A percentile compares a stretch with the other conserved stretches of the same genome.
Evolutionary conservation across 1,284 basidiomycete genomes (phyloP).

Genomic region (Puccinia coronata): DNA sequence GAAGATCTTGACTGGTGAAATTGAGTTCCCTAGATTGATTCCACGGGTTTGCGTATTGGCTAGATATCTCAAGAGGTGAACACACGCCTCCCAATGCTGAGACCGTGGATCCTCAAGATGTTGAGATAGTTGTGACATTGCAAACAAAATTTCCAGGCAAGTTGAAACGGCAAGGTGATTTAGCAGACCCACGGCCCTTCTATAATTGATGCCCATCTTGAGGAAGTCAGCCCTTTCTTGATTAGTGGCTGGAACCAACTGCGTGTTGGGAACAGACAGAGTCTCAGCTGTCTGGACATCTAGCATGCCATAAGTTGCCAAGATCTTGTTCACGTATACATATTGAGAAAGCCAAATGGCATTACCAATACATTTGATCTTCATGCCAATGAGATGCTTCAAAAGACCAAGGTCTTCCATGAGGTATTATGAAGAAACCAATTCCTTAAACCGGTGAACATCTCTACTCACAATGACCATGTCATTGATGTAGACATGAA

Average conservation of each 20-base stretch:
- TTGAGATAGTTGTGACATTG: conserved; percentile 24
- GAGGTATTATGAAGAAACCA: neutral
- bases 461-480: no score
- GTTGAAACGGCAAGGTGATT: neutral
- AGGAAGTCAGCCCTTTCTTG: neutral
- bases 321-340: neutral
- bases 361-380: neutral
- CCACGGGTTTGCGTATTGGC: neutral
- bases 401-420: conserved; percentile 5
- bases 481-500: conserved; percentile 15
- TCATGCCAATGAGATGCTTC: conserved; percentile 14
- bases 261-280: neutral
- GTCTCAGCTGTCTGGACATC: neutral
- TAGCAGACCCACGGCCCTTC: neutral
- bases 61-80: neutral
- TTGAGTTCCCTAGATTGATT: neutral
- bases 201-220: neutral
- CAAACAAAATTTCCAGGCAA: conserved; percentile 9
- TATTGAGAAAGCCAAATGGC: conserved; percentile 12
- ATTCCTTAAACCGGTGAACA: neutral
- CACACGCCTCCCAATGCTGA: conserved; percentile 11
- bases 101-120: neutral
- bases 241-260: neutral
- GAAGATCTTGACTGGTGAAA: neutral
- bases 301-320: neutral